Base-by-base conservation (phyloP, 371 early-diverging fungal species). In the Gilbertella persicaria region DNA sequence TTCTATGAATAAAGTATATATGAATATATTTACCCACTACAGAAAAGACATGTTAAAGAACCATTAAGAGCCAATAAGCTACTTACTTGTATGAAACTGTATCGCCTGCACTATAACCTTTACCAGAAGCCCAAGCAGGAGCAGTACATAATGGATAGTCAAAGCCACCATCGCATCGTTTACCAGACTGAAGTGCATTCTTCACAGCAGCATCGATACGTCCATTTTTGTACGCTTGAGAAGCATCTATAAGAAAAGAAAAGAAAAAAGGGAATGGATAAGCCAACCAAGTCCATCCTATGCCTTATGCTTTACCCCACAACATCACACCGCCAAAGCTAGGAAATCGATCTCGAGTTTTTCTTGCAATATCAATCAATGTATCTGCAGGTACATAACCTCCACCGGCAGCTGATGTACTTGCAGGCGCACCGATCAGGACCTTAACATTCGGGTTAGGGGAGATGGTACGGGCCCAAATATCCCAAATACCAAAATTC, bases 271-370 rank as follows among this genome's bases (percentile, higher is more conserved):
- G 30, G 16, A 25, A n/a, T 33, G 12, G 5, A 46, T 20, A 16
- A 16, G 9, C 5, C 19, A 36, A 29, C 20, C 13, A 19, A 17
- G 8, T 3, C 1, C 8, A 19, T 68, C 10, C n/a, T n/a, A n/a
- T n/a, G n/a, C n/a, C n/a, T n/a, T n/a, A n/a, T n/a, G n/a, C n/a
- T n/a, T 58, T 67, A 74, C 74, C 77, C 86, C 86, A 85, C 19
- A 80, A 75, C 86, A 85, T 85, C 10, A 84, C 69, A 39, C 86
- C 86, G 20, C 86, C 86, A 50, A 85, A 80, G 33, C 79, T 80
- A 39, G 71, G 69, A 55, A 71, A 71, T 20, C 30, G 44, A 14
- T 58, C 35, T 12, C 62, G 71, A 5, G 68, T 75, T 4, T 55
- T 44, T 3, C 37, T 23, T 0, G 66, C 64, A 55, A 75, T 70